These are phyloP conservation scores for Globisporangium orthogonon DNA, from an alignment of 352 stramenopile species.

Conservation along the genomic window DNA sequence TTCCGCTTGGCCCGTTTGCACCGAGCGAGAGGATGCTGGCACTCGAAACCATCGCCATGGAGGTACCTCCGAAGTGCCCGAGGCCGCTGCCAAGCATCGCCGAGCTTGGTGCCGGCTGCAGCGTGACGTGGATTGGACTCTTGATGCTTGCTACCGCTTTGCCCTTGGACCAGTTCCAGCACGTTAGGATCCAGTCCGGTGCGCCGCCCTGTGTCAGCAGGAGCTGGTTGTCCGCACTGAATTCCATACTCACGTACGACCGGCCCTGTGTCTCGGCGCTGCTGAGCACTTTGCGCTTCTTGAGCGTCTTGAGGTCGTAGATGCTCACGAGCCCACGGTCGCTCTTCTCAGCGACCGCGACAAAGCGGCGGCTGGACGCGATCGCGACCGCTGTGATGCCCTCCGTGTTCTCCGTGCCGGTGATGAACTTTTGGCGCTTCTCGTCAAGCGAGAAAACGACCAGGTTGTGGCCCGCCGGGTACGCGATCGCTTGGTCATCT, in stretches of 20 bases:
- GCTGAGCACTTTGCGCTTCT: constrained; percentile 87
- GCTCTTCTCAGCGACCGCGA: constrained; percentile 72
- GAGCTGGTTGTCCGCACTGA: constrained; percentile 87
- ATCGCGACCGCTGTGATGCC: constrained; percentile 64
- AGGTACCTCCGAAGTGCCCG: constrained; percentile 20
- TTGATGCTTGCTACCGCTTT: constrained; percentile 81
- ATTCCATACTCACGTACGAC: constrained; percentile 80
- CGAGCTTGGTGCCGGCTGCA: constrained; percentile 36
- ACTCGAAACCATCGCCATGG: constrained; percentile 17
- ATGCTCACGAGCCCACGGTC: constrained; percentile 70
- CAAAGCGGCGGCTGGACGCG: constrained; percentile 66
- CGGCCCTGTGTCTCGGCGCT: constrained; percentile 56
- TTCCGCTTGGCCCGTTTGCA: not conserved
- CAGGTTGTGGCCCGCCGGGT: constrained; percentile 85
- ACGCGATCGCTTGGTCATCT: constrained; percentile 76
- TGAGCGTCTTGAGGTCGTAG: constrained; percentile 88
- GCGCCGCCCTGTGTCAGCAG: constrained; percentile 85
- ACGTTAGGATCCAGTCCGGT: constrained; percentile 85
- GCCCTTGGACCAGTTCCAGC: constrained; percentile 91
- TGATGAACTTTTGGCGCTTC: constrained; percentile 89
- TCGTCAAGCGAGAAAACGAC: constrained; percentile 88
- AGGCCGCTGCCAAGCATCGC: constrained; percentile 24
- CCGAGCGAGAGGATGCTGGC: constrained; percentile 18
- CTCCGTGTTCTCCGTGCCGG: constrained; percentile 64
- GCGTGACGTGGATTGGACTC: constrained; percentile 47